Evolutionary conservation across 495 filamentous ascomycete genomes (phyloP), one percentile per base, ranked within the genome.

Genomic region (Stereocaulon alpinum): DNA sequence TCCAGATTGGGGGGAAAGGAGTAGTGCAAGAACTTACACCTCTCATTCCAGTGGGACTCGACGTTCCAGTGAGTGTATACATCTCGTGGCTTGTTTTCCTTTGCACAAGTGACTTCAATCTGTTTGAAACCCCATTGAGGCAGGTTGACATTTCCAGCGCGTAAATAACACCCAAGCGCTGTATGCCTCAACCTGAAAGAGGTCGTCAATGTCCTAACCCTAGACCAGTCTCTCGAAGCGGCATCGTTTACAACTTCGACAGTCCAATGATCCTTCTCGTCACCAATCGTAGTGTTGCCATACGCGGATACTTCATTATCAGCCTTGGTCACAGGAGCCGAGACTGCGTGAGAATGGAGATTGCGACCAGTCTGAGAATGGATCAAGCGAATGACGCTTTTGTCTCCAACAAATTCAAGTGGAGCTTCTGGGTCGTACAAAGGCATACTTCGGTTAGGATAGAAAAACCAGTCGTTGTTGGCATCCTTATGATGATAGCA

Each of bases 71-170:
- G 93, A 14, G 93, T 97, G 69, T 95, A 97, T 60, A 89, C 81
- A 71, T 98, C 93, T 32, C 83, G 77, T 1, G 90, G 89, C 66
- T 92, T 91, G 75, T 96, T 97, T 63, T 87, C 85, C 77, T 96
- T 96, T 60, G 82, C 81, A 72, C 93, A 98, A 18, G 91, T 96
- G 27, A 91, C 89, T 74, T 98, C 93, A 65, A 97, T 97, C 72
- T 98, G 93, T 76, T 98, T 98, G 81, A 98, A 98, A 60, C 93
- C 93, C 93, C 93, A 98, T 68, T 97, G 93, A 24, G 93, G 93
- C 56, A 98, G 80, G 71, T 97, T 97, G 66, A 91, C 86, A 66
- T 96, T 98, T 63, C 92, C 94, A 57, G 93, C 93, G 57, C 94
- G 84, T 27, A 98, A 80, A 70, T 97, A 98, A 72, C 93, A 98